Base-by-base conservation (phyloP, 2,329 filamentous ascomycete species). In the Trichoderma sp. region DNA sequence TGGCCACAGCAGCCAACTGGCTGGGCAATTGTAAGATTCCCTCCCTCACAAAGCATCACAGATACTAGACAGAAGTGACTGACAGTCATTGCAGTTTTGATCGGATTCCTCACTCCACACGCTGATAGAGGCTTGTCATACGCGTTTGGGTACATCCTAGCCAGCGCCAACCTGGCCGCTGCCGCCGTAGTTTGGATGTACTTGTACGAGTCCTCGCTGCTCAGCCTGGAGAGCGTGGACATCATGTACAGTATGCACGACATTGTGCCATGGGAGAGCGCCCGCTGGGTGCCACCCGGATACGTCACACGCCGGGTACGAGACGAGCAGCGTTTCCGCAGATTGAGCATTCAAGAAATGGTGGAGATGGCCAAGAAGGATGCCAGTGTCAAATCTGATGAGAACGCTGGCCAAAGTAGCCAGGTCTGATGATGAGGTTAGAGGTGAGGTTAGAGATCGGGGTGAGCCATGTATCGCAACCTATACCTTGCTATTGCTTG, bases 221-320 rank as follows among this genome's bases (percentile, higher is more conserved):
- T 91, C 11, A 89, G 88, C 14, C 84, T 93, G n/a, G 91, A 93
- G 81, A 89, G 92, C 75, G 88, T 93, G 71, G 91, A 93, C 79
- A 86, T 88, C 67, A 91, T 92, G 89, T 93, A 93, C 78, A 85
- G 90, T 62, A 81, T 89, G 24, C 80, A 75, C 3, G 74, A 83
- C 56, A 84, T 92, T n/a, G 88, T 87, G 79, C 86, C 90, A 3
- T 90, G 89, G 86, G 86, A 85, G 78, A 90, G 87, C 76, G 79
- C 82, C 73, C 82, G 84, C 73, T 92, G 86, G 86, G 80, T 82
- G 43, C 84, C 84, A 15, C 81, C 81, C 1, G 83, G 83, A n/a
- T 85, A 84, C 73, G 75, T 81, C 73, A 84, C 80, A 65, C 81
- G 81, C 69, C 80, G 78, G 78, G 73, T 81, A 71, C 77, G 81